Percentiles rank a stretch among this genome's conserved stretches.
These are phyloP conservation scores for Moricandia arvensis DNA, from an alignment of 345 rosid species.

Conservation along the genomic window DNA sequence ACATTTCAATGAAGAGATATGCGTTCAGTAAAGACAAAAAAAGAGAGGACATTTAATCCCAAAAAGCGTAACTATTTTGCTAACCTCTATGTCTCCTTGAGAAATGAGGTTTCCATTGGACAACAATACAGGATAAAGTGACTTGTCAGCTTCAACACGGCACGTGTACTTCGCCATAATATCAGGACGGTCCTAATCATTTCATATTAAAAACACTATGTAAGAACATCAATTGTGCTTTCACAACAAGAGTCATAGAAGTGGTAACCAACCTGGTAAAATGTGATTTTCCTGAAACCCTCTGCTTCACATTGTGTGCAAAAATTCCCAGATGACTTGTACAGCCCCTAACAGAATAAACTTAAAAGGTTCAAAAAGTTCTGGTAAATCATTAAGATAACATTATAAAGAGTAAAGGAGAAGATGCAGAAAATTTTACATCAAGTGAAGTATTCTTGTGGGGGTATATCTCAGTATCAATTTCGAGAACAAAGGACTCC, in stretches of 20 bases:
- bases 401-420: background rate
- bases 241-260: conserved; percentile 10
- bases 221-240: conserved; percentile 13
- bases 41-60: background rate
- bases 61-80: conserved; percentile 4
- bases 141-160: conserved; percentile 88
- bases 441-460: conserved; percentile 92
- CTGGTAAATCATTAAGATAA: background rate
- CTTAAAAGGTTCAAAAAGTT: background rate
- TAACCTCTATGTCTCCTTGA: conserved; percentile 80
- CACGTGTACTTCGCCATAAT: conserved; percentile 94
- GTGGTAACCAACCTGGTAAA: conserved; percentile 65
- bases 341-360: conserved; percentile 66
- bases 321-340: conserved; percentile 89
- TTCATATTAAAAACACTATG: conserved; percentile 27
- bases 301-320: conserved; percentile 99
- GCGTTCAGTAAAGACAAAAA: conserved; percentile 21
- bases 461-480: conserved; percentile 79
- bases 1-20: conserved; percentile 21
- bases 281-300: conserved; percentile 93
- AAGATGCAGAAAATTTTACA: conserved; percentile 34
- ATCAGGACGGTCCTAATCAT: conserved; percentile 87
- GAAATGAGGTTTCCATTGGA: conserved; percentile 92
- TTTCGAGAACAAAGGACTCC: conserved; percentile 68
- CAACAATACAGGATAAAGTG: conserved; percentile 78